Percentiles rank a stretch among this genome's conserved stretches.
phyloP scores from a whole-genome alignment of 805 yeast genomes.

The Ascoidea tarda region DNA sequence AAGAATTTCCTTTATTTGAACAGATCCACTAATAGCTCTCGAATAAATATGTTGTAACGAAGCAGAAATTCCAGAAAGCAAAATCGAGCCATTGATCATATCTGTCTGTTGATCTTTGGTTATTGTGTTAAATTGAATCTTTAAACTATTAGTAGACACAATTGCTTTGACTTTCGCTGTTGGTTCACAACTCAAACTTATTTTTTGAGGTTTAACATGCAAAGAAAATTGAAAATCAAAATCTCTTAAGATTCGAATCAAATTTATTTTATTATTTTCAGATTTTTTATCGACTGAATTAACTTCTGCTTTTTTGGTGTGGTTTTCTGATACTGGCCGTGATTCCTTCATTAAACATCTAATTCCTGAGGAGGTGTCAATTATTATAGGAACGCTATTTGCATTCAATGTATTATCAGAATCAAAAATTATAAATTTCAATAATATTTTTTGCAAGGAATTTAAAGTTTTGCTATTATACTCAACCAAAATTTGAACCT shows the following conservation, averaged over 20 bases:
- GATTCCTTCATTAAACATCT: conserved; percentile 30
- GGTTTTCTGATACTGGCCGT: conserved; percentile 8
- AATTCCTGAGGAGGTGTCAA: conserved; percentile 39
- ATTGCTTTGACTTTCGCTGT: conserved; percentile 85
- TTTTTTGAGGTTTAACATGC: conserved; percentile 54
- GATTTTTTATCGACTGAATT: not conserved
- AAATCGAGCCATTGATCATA: conserved; percentile 29
- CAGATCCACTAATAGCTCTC: conserved; percentile 71
- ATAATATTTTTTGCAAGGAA: conserved; percentile 29
- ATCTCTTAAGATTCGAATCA: conserved; percentile 33
- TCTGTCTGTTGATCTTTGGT: conserved; percentile 21
- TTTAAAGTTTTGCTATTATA: conserved; percentile 29
- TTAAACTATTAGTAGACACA: conserved; percentile 59
- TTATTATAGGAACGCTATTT: conserved; percentile 64
- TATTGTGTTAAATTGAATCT: conserved; percentile 39
- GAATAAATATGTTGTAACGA: conserved; percentile 86
- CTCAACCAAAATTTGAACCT: conserved; percentile 41
- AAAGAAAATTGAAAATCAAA: conserved; percentile 51
- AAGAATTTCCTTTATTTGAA: conserved; percentile 32
- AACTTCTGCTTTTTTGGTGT: conserved; percentile 7
- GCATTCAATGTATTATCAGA: conserved; percentile 63
- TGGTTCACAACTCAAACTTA: conserved; percentile 83
- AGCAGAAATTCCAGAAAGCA: conserved; percentile 43
- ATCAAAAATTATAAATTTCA: conserved; percentile 47
- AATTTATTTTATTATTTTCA: conserved; percentile 15